Conservation (phyloP, 2,329 filamentous ascomycete species). For the Cladosporium austrohemisphaericum region DNA sequence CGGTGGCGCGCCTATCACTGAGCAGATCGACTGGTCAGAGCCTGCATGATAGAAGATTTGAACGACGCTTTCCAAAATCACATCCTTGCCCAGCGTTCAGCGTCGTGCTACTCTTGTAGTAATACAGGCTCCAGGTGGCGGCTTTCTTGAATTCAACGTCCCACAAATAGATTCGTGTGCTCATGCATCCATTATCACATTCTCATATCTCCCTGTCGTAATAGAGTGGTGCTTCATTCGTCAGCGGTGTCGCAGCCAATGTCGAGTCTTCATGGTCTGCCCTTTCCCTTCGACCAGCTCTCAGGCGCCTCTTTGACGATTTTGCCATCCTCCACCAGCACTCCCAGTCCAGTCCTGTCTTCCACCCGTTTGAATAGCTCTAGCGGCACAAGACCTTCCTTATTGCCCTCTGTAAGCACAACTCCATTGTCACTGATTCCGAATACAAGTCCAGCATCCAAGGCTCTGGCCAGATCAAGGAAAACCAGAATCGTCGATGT, state of each 20-base stretch:
- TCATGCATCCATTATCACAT: too few species aligned
- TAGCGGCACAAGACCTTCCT: slow-evolving; percentile 59
- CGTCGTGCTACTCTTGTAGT: not conserved
- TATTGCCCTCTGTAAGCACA: slow-evolving; percentile 47
- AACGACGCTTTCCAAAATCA: not conserved
- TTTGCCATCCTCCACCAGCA: slow-evolving; percentile 68
- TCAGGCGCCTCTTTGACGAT: slow-evolving; percentile 64
- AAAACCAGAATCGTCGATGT: slow-evolving; percentile 65
- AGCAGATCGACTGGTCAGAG: slow-evolving; percentile 97
- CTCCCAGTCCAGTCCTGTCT: slow-evolving; percentile 55
- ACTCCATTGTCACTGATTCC: slow-evolving; percentile 52
- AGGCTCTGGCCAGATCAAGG: slow-evolving; percentile 73
- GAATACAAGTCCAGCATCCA: slow-evolving; percentile 65
- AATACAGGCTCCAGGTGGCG: too few species aligned
- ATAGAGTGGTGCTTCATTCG: too few species aligned
- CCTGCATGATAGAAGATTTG: slow-evolving; percentile 41
- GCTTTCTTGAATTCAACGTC: too few species aligned
- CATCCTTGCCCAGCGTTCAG: not conserved
- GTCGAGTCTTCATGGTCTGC: slow-evolving; percentile 37
- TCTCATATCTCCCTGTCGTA: too few species aligned
- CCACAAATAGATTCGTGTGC: too few species aligned
- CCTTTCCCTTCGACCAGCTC: slow-evolving; percentile 43
- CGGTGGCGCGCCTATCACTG: slow-evolving; percentile 66
- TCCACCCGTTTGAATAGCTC: slow-evolving; percentile 70
- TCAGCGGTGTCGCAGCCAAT: too few species aligned